These are phyloP conservation scores for Verticillium dahliae DNA, from an alignment of 2,329 filamentous ascomycete genomes.

Conservation along the genomic window DNA sequence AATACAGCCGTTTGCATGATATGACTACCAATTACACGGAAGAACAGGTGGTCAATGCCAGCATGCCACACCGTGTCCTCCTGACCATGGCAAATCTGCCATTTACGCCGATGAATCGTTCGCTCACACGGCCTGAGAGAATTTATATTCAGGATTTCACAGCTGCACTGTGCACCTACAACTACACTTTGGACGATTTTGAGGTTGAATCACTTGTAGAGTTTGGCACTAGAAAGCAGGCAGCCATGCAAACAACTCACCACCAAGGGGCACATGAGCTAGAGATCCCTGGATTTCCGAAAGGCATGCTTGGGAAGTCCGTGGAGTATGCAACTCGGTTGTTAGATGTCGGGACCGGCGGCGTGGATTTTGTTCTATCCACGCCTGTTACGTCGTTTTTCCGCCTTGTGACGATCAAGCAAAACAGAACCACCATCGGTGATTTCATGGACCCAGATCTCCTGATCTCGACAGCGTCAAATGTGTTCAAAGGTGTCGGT, in stretches of 20 bases:
- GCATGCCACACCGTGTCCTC: conserved; percentile 14
- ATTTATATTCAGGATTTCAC: conserved; percentile 14
- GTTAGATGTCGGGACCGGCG: conserved; percentile 13
- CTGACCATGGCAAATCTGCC: conserved; percentile 14
- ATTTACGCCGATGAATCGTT: conserved; percentile 9
- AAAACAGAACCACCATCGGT: conserved; percentile 2
- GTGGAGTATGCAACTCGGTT: conserved; percentile 6
- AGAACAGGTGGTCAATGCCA: conserved; percentile 12
- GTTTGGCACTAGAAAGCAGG: conserved; percentile 8
- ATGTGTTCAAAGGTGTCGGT: conserved; percentile 7
- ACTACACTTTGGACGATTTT: conserved; percentile 9
- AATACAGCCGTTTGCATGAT: conserved; percentile 9
- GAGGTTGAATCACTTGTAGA: conserved; percentile 9
- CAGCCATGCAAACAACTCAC: conserved; percentile 5
- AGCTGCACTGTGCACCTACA: conserved; percentile 13
- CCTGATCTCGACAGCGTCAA: conserved; percentile 4
- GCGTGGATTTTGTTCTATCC: conserved; percentile 12
- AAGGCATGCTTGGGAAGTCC: conserved; percentile 10
- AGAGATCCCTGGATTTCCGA: conserved; percentile 7
- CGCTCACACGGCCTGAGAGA: conserved; percentile 4
- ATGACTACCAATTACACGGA: conserved; percentile 1
- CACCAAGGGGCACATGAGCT: background rate
- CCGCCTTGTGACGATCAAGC: conserved; percentile 17
- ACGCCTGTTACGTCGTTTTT: conserved; percentile 16
- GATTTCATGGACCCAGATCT: conserved; percentile 11